Evolutionary conservation across 1,139 yeast genomes (phyloP).

Genomic region (Pichia terricola): DNA sequence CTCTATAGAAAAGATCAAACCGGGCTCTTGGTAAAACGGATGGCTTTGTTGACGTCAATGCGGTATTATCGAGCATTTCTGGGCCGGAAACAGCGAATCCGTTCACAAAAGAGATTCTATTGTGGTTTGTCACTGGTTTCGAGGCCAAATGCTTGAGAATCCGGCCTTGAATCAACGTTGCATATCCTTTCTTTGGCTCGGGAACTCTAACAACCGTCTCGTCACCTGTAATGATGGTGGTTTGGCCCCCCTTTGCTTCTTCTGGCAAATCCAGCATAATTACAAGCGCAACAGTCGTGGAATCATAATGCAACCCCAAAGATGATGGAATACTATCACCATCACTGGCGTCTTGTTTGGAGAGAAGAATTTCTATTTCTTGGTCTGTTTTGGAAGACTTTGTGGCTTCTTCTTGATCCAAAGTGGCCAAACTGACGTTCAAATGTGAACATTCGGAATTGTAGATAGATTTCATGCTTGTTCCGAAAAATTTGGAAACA

Average conservation of each 20-base stretch:
- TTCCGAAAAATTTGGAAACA: slow-evolving; percentile 19
- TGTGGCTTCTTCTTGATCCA: slow-evolving; percentile 10
- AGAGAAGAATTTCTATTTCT: slow-evolving; percentile 7
- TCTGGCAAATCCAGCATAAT: slow-evolving; percentile 28
- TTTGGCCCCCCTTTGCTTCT: slow-evolving; percentile 30
- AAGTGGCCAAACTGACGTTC: slow-evolving; percentile 28
- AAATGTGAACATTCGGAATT: slow-evolving; percentile 27
- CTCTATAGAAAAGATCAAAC: slow-evolving; percentile 28
- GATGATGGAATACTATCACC: slow-evolving; percentile 21
- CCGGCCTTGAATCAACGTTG: slow-evolving; percentile 29
- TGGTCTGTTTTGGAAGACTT: slow-evolving; percentile 12
- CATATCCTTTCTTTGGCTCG: slow-evolving; percentile 30
- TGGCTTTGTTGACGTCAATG: slow-evolving; percentile 29
- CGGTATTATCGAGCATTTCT: slow-evolving; percentile 25
- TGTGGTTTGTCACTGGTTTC: slow-evolving; percentile 28
- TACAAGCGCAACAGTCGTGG: slow-evolving; percentile 28
- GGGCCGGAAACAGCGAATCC: slow-evolving; percentile 26
- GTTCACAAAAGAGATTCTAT: slow-evolving; percentile 26
- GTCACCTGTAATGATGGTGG: slow-evolving; percentile 28
- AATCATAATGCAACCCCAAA: slow-evolving; percentile 29
- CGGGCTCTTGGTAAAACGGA: slow-evolving; percentile 28
- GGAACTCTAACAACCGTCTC: slow-evolving; percentile 26
- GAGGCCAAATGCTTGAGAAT: slow-evolving; percentile 29
- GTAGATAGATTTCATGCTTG: slow-evolving; percentile 24
- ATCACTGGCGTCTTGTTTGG: slow-evolving; percentile 12